Conservation (phyloP, 2,329 filamentous ascomycete genomes). For the Colletotrichum tamarilloi region DNA sequence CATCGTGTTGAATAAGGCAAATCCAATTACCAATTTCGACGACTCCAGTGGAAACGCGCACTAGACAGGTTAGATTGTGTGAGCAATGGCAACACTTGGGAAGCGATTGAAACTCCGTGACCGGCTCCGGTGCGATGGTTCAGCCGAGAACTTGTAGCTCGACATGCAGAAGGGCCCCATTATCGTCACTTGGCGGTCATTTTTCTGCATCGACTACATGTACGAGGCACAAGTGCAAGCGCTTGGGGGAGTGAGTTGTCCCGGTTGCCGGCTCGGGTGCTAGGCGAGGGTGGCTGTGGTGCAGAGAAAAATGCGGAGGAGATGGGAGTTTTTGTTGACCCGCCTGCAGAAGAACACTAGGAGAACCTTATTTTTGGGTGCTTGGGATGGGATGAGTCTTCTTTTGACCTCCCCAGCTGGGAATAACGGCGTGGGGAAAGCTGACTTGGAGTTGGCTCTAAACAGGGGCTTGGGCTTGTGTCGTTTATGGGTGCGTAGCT, state of each 20-base stretch:
- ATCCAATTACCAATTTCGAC: constrained; percentile 6
- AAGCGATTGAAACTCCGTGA: background rate
- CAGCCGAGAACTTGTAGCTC: background rate
- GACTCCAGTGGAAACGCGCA: background rate
- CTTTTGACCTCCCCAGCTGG: constrained; percentile 8
- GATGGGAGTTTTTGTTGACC: background rate
- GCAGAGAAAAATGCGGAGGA: background rate
- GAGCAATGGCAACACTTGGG: background rate
- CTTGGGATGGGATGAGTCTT: background rate
- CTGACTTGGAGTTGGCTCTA: background rate
- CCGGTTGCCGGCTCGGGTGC: constrained; percentile 25
- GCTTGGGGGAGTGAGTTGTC: constrained; percentile 3
- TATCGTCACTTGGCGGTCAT: background rate
- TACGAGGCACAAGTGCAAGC: background rate
- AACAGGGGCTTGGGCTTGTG: background rate
- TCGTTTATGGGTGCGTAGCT: background rate
- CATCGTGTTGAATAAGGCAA: background rate
- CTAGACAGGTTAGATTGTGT: background rate
- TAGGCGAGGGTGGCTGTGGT: constrained; percentile 20
- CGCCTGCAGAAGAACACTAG: background rate
- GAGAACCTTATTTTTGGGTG: constrained; percentile 12
- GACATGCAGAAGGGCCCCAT: background rate
- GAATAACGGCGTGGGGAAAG: background rate
- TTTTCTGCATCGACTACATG: too few relatives aligned
- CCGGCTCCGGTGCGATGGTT: constrained; percentile 22